phyloP scores from a whole-genome alignment of 257 asterid species.

The Sherardia arvensis region DNA sequence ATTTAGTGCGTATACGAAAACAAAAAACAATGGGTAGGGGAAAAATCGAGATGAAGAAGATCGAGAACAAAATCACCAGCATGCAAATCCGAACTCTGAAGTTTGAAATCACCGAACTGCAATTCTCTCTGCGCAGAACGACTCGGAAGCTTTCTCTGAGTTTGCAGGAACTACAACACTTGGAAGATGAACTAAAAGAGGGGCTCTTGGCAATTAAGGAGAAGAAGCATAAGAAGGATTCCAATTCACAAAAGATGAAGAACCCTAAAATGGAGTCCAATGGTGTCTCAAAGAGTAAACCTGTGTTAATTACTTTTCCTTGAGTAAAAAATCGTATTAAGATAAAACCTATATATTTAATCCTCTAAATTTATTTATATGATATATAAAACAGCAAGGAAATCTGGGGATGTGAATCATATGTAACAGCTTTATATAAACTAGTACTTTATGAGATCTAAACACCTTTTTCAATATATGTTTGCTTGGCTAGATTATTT shows the following conservation, averaged over 20 bases:
- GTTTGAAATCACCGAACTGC: neutral
- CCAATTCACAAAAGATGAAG: neutral
- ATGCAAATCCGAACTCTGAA: neutral
- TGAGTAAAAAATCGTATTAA: too few relatives aligned
- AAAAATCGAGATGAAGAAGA: neutral
- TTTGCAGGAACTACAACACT: neutral
- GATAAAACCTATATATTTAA: too few relatives aligned
- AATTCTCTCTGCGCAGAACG: neutral
- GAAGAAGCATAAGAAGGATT: neutral
- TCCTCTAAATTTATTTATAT: too few relatives aligned
- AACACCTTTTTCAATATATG: too few relatives aligned
- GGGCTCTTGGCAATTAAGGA: neutral
- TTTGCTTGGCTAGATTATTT: too few relatives aligned
- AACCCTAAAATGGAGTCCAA: neutral
- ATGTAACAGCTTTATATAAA: too few relatives aligned
- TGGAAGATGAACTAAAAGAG: neutral
- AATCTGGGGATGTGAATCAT: too few relatives aligned
- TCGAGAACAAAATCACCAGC: neutral
- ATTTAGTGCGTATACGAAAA: too few relatives aligned
- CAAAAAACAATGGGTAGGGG: neutral
- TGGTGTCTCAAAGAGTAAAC: neutral
- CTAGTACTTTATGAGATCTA: too few relatives aligned
- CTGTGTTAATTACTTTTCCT: neutral
- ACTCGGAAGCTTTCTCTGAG: neutral
- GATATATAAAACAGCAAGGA: too few relatives aligned